A percentile compares a stretch with the other conserved stretches of the same genome.
These are phyloP conservation scores for Pythium coloratum DNA, from an alignment of 352 stramenopile genomes.

Conservation along the genomic window DNA sequence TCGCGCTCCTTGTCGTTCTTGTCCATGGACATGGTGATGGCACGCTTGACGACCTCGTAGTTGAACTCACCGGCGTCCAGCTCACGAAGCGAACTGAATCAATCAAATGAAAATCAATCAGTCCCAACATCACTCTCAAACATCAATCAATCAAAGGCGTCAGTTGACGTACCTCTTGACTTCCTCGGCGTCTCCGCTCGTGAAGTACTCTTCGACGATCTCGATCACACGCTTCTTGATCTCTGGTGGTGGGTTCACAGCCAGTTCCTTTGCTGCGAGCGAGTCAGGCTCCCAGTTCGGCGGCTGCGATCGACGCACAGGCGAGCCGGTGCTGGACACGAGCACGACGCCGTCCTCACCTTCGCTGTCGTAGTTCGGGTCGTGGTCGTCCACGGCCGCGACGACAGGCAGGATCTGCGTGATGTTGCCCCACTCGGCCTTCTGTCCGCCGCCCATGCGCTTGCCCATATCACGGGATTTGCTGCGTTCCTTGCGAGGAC, in stretches of 20 bases:
- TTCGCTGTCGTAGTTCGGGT: conserved; percentile 94
- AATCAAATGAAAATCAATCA: conserved; percentile 7
- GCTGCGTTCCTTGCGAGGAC: conserved; percentile 73
- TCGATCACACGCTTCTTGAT: conserved; percentile 92
- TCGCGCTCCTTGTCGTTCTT: conserved; percentile 92
- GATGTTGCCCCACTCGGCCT: conserved; percentile 78
- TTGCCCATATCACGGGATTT: conserved; percentile 86
- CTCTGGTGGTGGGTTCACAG: conserved; percentile 64
- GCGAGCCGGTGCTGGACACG: conserved; percentile 53
- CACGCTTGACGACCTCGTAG: conserved; percentile 94
- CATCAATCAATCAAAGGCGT: neutral
- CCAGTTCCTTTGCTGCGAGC: conserved; percentile 76
- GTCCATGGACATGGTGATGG: conserved; percentile 95
- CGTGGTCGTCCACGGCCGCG: conserved; percentile 78
- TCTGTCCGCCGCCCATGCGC: conserved; percentile 87
- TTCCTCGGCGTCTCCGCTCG: conserved; percentile 88
- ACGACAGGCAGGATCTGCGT: conserved; percentile 72
- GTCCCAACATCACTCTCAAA: neutral
- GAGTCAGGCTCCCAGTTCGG: conserved; percentile 60
- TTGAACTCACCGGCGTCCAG: conserved; percentile 76
- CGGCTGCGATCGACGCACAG: conserved; percentile 43
- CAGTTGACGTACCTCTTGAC: conserved; percentile 51
- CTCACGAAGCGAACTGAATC: conserved; percentile 61
- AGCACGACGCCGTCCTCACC: conserved; percentile 89
- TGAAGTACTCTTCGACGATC: conserved; percentile 90